Evolutionary conservation across 2,329 filamentous ascomycete genomes (phyloP), one percentile per base, ranked within the genome.

Genomic region (Scleromitrula shiraiana): DNA sequence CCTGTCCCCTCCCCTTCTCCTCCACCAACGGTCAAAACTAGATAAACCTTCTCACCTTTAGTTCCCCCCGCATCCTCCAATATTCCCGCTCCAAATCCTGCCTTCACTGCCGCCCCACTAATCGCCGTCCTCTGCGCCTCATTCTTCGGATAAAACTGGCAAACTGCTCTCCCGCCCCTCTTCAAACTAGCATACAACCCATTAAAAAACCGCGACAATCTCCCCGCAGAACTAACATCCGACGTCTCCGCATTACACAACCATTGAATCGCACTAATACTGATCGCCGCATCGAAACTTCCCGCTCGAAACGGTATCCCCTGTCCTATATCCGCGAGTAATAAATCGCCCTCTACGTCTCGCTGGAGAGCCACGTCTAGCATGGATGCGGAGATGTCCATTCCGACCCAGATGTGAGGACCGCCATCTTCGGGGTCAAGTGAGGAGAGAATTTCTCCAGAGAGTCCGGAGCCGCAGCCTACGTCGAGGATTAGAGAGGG

Each of bases 131-230:
- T 80, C 70, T 98, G 93, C 53, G 79, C 75, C 58, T 94, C 85
- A 65, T 98, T 97, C 70, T 95, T 95, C 2, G 93, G 93, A 65
- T 98, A 98, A 67, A 98, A 98, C 63, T 98, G 93, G 64, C 90
- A 95, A 12, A 97, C 91, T 0, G 93, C 93, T 30, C 88, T 77
- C 1, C 88, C 93, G 5, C 93, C 93, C 17, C 93, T 75, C 54
- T 82, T 80, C 53, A 98, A 69, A 51, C 82, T 82, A 0, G 88
- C 85, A 67, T 97, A 98, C 2, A 98, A 69, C 0, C 89, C 88
- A 60, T 94, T 88, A 67, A 98, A 98, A 64, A 98, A 98, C 37
- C 91, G 75, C 4, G 79, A 77, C 22, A 98, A 68, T 5, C 93
- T 73, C 0, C 85, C 88, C 23, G 85, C 78, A 1, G 89, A 85